Evolutionary conservation across 2,329 filamentous ascomycete genomes (phyloP).

Genomic region (Aspergillus latus): DNA sequence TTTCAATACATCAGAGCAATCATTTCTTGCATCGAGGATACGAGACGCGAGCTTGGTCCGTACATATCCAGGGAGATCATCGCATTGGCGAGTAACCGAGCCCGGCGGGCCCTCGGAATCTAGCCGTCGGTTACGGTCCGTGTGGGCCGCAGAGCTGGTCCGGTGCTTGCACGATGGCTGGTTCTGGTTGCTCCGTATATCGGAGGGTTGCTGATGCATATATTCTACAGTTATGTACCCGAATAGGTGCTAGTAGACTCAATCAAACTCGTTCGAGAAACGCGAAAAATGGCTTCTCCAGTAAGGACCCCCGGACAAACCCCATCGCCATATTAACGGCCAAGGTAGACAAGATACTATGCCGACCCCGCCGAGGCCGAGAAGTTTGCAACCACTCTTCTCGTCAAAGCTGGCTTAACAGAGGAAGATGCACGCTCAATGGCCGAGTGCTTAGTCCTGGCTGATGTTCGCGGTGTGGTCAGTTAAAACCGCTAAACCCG

Average conservation of each 20-base stretch:
- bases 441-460: constrained; percentile 66
- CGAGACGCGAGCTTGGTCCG: too few relatives aligned
- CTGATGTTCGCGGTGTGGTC: constrained; percentile 70
- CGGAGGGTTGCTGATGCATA: neutral
- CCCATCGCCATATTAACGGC: neutral
- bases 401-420: constrained; percentile 55
- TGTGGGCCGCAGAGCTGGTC: too few relatives aligned
- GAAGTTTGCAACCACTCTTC: constrained; percentile 15
- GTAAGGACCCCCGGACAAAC: neutral
- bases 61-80: neutral
- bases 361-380: constrained; percentile 4
- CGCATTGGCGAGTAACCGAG: neutral
- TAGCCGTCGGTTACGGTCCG: neutral
- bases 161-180: neutral
- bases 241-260: too few relatives aligned
- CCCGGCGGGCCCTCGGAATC: neutral
- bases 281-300: neutral
- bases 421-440: constrained; percentile 60
- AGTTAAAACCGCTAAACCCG: neutral
- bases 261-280: too few relatives aligned
- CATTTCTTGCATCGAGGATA: too few relatives aligned
- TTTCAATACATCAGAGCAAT: too few relatives aligned
- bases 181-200: neutral
- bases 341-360: constrained; percentile 1
- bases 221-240: neutral